A percentile compares a stretch with the other conserved stretches of the same genome.
Conservation (phyloP, 768 basidiomycete genomes). For the Mycena latifolia region DNA sequence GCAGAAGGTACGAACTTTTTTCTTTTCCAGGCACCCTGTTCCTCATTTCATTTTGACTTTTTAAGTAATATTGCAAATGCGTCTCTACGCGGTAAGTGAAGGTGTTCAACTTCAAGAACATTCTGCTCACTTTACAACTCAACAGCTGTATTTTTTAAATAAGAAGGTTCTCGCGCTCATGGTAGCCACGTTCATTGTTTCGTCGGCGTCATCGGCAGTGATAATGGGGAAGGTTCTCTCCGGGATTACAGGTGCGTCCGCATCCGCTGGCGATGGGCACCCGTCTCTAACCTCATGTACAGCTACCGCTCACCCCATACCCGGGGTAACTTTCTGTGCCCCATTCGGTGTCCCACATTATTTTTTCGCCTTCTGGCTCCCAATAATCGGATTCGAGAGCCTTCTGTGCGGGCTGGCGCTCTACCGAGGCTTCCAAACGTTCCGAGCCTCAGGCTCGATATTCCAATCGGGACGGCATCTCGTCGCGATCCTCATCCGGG, state of each 20-base stretch:
- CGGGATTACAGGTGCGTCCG: conserved; percentile 52
- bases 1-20: conserved; percentile 59
- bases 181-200: conserved; percentile 53
- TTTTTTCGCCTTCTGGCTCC: conserved; percentile 73
- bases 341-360: conserved; percentile 51
- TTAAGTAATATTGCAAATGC: conserved; percentile 74
- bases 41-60: conserved; percentile 5
- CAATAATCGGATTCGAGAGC: conserved; percentile 66
- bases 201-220: conserved; percentile 54
- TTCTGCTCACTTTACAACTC: too few relatives aligned
- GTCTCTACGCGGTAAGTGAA: conserved; percentile 75
- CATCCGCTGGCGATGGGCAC: neutral
- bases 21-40: neutral
- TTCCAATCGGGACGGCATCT: conserved; percentile 59
- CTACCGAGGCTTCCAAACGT: conserved; percentile 61
- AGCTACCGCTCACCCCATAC: conserved; percentile 34
- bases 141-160: conserved; percentile 67
- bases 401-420: conserved; percentile 65
- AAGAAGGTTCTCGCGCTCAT: conserved; percentile 63
- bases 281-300: neutral
- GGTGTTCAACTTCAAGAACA: too few relatives aligned
- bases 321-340: conserved; percentile 54
- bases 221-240: conserved; percentile 62
- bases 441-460: conserved; percentile 48
- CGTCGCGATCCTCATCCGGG: conserved; percentile 64